Conservation (phyloP, 345 rosid species). For the Alliaria petiolata region DNA sequence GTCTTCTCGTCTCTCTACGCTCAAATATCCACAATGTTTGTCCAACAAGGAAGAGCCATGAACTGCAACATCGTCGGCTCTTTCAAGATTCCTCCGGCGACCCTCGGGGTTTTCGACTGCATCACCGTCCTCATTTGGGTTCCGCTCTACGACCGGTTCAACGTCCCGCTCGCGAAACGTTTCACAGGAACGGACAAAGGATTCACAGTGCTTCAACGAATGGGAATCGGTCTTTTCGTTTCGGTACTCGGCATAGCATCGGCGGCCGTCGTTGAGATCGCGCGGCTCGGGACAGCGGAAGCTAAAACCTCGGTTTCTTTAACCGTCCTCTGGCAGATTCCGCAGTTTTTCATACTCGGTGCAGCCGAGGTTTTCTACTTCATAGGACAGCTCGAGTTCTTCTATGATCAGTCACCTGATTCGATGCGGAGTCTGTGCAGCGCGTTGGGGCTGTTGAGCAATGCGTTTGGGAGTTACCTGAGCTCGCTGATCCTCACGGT, state of each 20-base stretch:
- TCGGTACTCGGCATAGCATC: slow-evolving; percentile 45
- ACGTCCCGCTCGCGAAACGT: slow-evolving; percentile 22
- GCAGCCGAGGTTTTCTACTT: slow-evolving; percentile 55
- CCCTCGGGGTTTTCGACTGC: slow-evolving; percentile 27
- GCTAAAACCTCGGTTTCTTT: slow-evolving; percentile 32
- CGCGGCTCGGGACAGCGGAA: slow-evolving; percentile 33
- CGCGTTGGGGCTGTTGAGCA: slow-evolving; percentile 42
- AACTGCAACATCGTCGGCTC: slow-evolving; percentile 28
- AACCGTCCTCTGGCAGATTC: slow-evolving; percentile 51
- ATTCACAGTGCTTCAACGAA: slow-evolving; percentile 53
- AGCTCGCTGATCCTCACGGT: slow-evolving; percentile 47
- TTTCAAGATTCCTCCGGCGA: slow-evolving; percentile 38
- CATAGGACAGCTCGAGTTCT: slow-evolving; percentile 52
- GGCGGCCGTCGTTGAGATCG: slow-evolving; percentile 44
- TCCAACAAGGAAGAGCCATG: slow-evolving; percentile 41
- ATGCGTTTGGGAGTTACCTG: slow-evolving; percentile 49
- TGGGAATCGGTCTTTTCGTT: slow-evolving; percentile 53
- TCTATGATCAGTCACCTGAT: slow-evolving; percentile 55
- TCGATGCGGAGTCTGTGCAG: slow-evolving; percentile 54
- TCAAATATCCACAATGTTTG: slow-evolving; percentile 38
- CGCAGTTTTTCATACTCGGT: slow-evolving; percentile 49
- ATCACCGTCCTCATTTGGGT: slow-evolving; percentile 34
- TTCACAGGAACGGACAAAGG: slow-evolving; percentile 41
- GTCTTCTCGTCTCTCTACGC: slow-evolving; percentile 30
- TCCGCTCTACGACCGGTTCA: slow-evolving; percentile 31